These are phyloP conservation scores for Lachnellula arida DNA, from an alignment of 2,329 filamentous ascomycete genomes.

Conservation along the genomic window DNA sequence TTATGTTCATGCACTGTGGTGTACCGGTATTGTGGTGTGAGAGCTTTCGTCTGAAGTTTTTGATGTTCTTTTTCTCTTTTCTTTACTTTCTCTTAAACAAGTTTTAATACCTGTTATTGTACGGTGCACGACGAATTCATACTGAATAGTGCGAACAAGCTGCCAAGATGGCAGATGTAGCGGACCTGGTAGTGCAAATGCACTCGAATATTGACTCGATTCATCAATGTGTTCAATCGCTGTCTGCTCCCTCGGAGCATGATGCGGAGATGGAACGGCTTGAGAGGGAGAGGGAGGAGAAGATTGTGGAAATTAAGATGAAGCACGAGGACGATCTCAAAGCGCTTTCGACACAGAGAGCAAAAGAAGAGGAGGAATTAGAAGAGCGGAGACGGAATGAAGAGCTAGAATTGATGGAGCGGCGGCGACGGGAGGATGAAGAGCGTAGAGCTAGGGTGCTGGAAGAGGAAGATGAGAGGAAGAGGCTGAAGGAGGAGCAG, in stretches of 20 bases:
- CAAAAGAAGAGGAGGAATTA: slow-evolving; percentile 16
- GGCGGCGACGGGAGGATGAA: slow-evolving; percentile 17
- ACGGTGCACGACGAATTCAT: background rate
- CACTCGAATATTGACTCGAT: slow-evolving; percentile 28
- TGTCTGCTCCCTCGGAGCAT: slow-evolving; percentile 22
- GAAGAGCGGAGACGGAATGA: slow-evolving; percentile 12
- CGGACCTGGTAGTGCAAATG: slow-evolving; percentile 23
- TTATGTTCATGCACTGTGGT: background rate
- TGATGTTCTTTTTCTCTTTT: too few species aligned
- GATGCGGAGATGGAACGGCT: slow-evolving; percentile 24
- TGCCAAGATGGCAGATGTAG: slow-evolving; percentile 11
- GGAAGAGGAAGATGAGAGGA: slow-evolving; percentile 7
- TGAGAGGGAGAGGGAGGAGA: slow-evolving; percentile 19
- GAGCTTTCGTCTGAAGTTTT: background rate
- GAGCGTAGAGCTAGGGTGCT: slow-evolving; percentile 11
- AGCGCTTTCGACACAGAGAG: slow-evolving; percentile 10
- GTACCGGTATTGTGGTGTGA: background rate
- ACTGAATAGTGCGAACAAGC: background rate
- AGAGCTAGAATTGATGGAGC: slow-evolving; percentile 19
- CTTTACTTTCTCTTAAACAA: too few species aligned
- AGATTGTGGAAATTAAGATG: slow-evolving; percentile 18
- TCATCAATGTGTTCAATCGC: slow-evolving; percentile 18
- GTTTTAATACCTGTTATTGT: background rate
- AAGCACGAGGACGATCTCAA: slow-evolving; percentile 17
- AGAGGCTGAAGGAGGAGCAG: slow-evolving; percentile 14